These are phyloP conservation scores for Epicoccum sorghinum DNA, from an alignment of 2,329 filamentous ascomycete genomes.

Conservation along the genomic window DNA sequence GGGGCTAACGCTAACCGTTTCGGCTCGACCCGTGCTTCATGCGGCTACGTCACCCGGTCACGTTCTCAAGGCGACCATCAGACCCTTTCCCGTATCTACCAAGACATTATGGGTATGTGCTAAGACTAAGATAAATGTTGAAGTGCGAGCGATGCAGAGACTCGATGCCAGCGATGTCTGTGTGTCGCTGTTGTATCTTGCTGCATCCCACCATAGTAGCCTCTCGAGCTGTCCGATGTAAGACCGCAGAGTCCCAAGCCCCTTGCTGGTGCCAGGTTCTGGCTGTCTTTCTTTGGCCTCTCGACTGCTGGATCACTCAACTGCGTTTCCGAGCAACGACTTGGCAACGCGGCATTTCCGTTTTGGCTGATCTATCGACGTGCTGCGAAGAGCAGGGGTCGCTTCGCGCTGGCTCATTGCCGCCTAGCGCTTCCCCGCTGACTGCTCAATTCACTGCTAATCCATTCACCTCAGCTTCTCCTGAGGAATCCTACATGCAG, in stretches of 20 bases:
- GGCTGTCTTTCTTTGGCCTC: background rate
- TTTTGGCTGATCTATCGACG: background rate
- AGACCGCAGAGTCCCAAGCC: background rate
- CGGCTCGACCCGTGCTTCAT: constrained; percentile 3
- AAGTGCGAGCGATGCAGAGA: too few relatives aligned
- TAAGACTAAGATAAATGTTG: too few relatives aligned
- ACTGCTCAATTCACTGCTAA: background rate
- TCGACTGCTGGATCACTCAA: background rate
- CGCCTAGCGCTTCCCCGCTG: background rate
- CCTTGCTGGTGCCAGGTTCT: background rate
- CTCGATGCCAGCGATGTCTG: too few relatives aligned
- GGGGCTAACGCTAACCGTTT: background rate
- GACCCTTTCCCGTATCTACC: background rate
- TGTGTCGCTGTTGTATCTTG: too few relatives aligned
- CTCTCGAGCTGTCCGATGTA: background rate
- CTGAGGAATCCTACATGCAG: background rate
- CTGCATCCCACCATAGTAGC: too few relatives aligned
- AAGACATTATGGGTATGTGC: background rate
- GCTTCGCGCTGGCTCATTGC: background rate
- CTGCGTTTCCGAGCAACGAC: background rate
- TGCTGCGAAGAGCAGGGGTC: background rate
- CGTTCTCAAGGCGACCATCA: constrained; percentile 1
- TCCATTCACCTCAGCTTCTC: background rate
- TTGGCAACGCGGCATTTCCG: background rate
- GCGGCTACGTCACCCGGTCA: constrained; percentile 14